Base-by-base conservation (phyloP, 1,284 basidiomycete species). In the Moniliophthora roreri region DNA sequence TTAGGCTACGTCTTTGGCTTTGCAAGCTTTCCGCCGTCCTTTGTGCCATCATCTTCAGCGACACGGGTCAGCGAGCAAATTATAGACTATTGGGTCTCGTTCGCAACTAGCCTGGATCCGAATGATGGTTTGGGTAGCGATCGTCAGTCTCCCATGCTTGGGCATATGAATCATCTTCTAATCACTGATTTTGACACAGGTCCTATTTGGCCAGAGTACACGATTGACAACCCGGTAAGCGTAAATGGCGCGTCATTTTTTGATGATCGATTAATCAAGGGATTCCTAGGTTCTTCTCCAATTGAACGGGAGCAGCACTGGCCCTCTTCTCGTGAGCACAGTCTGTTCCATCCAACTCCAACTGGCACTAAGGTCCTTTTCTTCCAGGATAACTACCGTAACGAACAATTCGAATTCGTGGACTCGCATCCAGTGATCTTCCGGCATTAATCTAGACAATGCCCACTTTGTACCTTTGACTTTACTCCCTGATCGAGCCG, bases 51-150 rank as follows among this genome's bases (percentile, higher is more conserved):
- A 32, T 11, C 28, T 11, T 6, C 28, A 21, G 47, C 18, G 8
- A 37, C 47, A 18, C 11, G 18, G 13, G 20, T 37, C 13, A 48
- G 20, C 18, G 16, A 24, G 8, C 32, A 67, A 20, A 77, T 80
- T 69, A 70, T 77, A 53, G 74, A 80, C 49, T 80, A 79, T 51
- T 55, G 79, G 28, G 28, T 32, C 28, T 32, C 28, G 6, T 32
- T 32, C 11, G 28, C 28, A 32, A 32, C 28, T 6, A 32, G 28
- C 28, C 28, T 32, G 28, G 28, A 32, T 11, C 28, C 28, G 7
- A 32, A 32, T 32, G 28, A 80, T 52, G 72, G 72, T 3, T 65
- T 63, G 23, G 78, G 78, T 20, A 60, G 59, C 23, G 36, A 53
- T 42, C 71, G 74, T 76, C 59, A 49, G 66, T 63, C 3, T 38